Percentiles rank a stretch among this genome's conserved stretches.
These are phyloP conservation scores for Taphrina flavorubra DNA, from an alignment of 1,139 yeast genomes.

Conservation along the genomic window DNA sequence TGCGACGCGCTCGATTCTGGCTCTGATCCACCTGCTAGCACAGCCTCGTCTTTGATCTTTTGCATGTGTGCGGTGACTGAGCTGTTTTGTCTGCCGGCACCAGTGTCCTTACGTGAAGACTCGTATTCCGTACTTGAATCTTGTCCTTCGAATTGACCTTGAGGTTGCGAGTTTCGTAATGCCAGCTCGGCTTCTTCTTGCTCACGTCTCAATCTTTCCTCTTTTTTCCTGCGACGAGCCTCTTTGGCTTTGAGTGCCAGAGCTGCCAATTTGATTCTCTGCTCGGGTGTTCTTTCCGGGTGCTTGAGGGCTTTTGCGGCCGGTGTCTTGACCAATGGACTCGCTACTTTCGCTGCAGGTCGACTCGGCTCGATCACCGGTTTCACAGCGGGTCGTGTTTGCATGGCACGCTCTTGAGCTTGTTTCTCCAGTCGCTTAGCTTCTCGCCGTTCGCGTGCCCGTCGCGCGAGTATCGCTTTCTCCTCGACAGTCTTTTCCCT, in stretches of 20 bases:
- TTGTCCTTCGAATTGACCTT: too few species aligned
- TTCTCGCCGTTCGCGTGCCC: conserved; percentile 20
- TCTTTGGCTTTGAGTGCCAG: background rate
- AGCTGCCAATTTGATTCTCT: background rate
- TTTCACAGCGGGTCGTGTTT: conserved; percentile 16
- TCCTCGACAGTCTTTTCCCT: conserved; percentile 26
- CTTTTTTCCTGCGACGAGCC: background rate
- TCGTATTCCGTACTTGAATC: background rate
- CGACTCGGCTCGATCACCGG: conserved; percentile 14
- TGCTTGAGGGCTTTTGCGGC: background rate
- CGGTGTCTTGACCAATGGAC: background rate
- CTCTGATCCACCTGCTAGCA: background rate
- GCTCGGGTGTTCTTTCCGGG: conserved; percentile 4
- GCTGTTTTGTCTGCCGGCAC: background rate
- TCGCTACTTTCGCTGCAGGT: background rate
- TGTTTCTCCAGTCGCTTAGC: conserved; percentile 15
- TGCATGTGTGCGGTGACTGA: conserved; percentile 10
- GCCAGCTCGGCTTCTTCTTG: too few species aligned
- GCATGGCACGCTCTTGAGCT: conserved; percentile 19
- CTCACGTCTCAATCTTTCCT: background rate
- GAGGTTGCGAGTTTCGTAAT: too few species aligned
- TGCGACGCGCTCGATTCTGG: background rate
- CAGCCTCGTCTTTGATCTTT: conserved; percentile 7
- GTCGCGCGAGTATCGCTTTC: conserved; percentile 22
- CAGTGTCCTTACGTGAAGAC: background rate